phyloP scores from a whole-genome alignment of 2,329 filamentous ascomycete species.

The Trichoderma aggressivum region DNA sequence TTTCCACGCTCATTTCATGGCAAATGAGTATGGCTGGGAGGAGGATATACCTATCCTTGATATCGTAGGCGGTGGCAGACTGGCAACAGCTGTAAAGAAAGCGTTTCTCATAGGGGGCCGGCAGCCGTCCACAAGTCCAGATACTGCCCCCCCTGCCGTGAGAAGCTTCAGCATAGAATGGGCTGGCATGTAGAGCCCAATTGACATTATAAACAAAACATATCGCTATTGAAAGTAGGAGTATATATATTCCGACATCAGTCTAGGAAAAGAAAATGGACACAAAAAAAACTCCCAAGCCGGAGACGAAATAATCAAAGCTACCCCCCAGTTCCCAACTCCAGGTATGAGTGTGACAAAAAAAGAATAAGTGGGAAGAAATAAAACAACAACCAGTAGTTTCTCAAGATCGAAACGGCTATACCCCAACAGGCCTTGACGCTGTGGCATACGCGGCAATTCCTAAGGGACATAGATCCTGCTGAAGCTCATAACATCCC shows the following conservation, averaged over 20 bases:
- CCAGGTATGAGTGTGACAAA: not conserved
- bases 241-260: slow-evolving; percentile 6
- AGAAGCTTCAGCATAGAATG: slow-evolving; percentile 86
- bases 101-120: slow-evolving; percentile 81
- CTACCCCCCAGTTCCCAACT: not conserved
- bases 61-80: slow-evolving; percentile 76
- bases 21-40: slow-evolving; percentile 81
- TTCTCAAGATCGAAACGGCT: not conserved
- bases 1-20: slow-evolving; percentile 93
- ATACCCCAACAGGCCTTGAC: not conserved
- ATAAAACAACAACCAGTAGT: not conserved
- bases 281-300: not conserved
- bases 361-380: not conserved
- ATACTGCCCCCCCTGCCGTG: slow-evolving; percentile 37
- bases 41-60: slow-evolving; percentile 81
- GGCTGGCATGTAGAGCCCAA: slow-evolving; percentile 75
- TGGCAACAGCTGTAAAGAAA: slow-evolving; percentile 96
- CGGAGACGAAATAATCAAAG: not conserved
- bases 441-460: not conserved
- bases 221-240: slow-evolving; percentile 5
- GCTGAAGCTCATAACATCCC: slow-evolving; percentile 84
- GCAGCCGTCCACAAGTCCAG: slow-evolving; percentile 33
- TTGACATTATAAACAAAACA: not conserved
- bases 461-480: slow-evolving; percentile 75
- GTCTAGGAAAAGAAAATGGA: slow-evolving; percentile 1